These are phyloP conservation scores for Kockiozyma suomiensis DNA, from an alignment of 805 yeast species.

Conservation along the genomic window DNA sequence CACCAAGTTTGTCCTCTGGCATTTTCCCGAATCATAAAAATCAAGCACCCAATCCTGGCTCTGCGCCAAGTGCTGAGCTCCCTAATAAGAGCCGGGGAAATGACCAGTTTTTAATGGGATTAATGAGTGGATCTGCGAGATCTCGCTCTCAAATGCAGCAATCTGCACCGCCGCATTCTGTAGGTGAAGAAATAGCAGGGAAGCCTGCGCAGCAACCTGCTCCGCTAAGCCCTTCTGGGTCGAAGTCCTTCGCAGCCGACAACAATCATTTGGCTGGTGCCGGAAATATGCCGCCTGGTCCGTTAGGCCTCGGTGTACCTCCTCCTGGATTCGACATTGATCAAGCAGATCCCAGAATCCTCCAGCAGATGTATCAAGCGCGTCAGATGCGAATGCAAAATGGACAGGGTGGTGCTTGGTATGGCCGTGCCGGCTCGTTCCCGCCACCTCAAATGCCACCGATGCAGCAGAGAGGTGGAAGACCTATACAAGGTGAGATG, in stretches of 20 bases:
- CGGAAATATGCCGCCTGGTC: neutral
- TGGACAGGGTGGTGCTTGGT: constrained; percentile 4
- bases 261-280: neutral
- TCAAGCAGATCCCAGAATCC: constrained; percentile 5
- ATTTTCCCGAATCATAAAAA: neutral
- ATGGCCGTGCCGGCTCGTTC: neutral
- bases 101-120: constrained; percentile 26
- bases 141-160: constrained; percentile 1
- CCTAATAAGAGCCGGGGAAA: constrained; percentile 3
- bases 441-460: neutral
- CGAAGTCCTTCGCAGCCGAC: no score
- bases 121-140: constrained; percentile 25
- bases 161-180: neutral
- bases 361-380: constrained; percentile 1
- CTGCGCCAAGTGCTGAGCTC: neutral
- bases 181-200: neutral
- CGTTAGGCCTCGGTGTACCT: neutral
- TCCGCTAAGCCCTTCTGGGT: neutral
- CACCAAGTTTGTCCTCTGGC: neutral
- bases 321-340: neutral
- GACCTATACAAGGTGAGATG: constrained; percentile 2
- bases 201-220: neutral
- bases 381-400: neutral
- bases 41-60: neutral
- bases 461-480: constrained; percentile 1